phyloP scores from a whole-genome alignment of 345 rosid genomes.

The Kernera saxatilis region DNA sequence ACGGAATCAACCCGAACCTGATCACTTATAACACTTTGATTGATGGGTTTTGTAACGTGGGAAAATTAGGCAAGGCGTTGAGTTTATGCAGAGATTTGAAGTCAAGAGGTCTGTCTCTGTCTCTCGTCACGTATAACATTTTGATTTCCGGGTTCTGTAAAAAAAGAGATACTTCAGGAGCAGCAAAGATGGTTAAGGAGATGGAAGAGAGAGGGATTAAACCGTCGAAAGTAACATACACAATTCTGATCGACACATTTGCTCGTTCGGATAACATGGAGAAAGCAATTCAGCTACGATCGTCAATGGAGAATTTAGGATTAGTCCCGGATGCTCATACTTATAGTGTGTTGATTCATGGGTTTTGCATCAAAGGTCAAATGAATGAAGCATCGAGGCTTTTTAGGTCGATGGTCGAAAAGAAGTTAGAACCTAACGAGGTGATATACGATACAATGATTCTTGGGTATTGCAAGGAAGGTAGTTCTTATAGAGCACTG shows the following conservation, averaged over 20 bases:
- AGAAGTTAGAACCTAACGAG: slow-evolving; percentile 49
- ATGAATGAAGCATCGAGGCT: slow-evolving; percentile 67
- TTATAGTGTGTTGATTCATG: slow-evolving; percentile 56
- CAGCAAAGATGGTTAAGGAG: slow-evolving; percentile 51
- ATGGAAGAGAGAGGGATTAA: slow-evolving; percentile 75
- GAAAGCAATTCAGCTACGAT: slow-evolving; percentile 47
- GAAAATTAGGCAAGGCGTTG: slow-evolving; percentile 45
- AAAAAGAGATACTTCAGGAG: slow-evolving; percentile 37
- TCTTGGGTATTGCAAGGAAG: slow-evolving; percentile 68
- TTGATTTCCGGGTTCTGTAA: slow-evolving; percentile 51
- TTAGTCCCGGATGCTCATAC: slow-evolving; percentile 60
- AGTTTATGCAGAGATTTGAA: slow-evolving; percentile 46
- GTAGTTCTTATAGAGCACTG: slow-evolving; percentile 59
- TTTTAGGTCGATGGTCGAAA: slow-evolving; percentile 43
- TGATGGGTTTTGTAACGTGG: slow-evolving; percentile 48
- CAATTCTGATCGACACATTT: slow-evolving; percentile 52
- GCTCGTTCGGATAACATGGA: slow-evolving; percentile 45
- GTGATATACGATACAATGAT: slow-evolving; percentile 71
- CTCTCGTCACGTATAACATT: slow-evolving; percentile 54
- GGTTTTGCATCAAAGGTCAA: slow-evolving; percentile 61
- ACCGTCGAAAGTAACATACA: slow-evolving; percentile 65
- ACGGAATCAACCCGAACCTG: slow-evolving; percentile 49
- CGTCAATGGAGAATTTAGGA: slow-evolving; percentile 52
- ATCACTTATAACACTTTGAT: slow-evolving; percentile 62
- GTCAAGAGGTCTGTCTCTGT: slow-evolving; percentile 50